A percentile compares a stretch with the other conserved stretches of the same genome.
These are phyloP conservation scores for Letharia columbiana DNA, from an alignment of 495 filamentous ascomycete species.

Conservation along the genomic window DNA sequence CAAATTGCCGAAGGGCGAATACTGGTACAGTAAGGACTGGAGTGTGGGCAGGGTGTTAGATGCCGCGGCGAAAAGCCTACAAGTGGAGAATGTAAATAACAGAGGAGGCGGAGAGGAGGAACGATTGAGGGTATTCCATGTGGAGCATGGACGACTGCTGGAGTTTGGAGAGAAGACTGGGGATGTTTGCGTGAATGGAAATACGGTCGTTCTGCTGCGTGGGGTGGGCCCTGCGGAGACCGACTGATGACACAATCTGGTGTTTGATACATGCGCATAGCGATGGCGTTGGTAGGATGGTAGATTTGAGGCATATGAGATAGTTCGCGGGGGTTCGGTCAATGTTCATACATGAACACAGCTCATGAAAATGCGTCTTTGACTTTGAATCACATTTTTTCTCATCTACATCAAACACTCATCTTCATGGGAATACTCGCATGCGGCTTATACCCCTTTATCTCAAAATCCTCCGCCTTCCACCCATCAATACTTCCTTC, in stretches of 20 bases:
- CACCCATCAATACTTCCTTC: conserved; percentile 70
- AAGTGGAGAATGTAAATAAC: conserved; percentile 85
- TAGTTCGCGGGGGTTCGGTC: neutral
- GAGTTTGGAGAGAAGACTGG: conserved; percentile 80
- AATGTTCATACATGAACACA: neutral
- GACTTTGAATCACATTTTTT: neutral
- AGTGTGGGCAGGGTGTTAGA: conserved; percentile 82
- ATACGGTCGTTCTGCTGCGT: conserved; percentile 81
- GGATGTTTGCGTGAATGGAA: conserved; percentile 59
- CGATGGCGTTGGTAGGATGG: conserved; percentile 18
- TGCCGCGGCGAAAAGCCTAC: conserved; percentile 69
- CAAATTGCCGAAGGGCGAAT: conserved; percentile 67
- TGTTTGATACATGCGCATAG: conserved; percentile 14
- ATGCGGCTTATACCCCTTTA: conserved; percentile 84
- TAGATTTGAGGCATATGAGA: neutral
- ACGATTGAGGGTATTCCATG: conserved; percentile 77
- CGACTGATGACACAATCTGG: neutral
- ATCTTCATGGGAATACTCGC: conserved; percentile 94
- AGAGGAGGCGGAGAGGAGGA: conserved; percentile 67
- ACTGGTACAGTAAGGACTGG: conserved; percentile 81
- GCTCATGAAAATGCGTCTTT: neutral
- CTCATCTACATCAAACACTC: conserved; percentile 56
- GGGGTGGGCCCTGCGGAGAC: conserved; percentile 57
- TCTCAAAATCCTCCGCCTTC: conserved; percentile 78
- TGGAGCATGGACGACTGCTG: conserved; percentile 77